Base-by-base conservation (phyloP, 768 basidiomycete genomes). In the Cubamyces lactineus region DNA sequence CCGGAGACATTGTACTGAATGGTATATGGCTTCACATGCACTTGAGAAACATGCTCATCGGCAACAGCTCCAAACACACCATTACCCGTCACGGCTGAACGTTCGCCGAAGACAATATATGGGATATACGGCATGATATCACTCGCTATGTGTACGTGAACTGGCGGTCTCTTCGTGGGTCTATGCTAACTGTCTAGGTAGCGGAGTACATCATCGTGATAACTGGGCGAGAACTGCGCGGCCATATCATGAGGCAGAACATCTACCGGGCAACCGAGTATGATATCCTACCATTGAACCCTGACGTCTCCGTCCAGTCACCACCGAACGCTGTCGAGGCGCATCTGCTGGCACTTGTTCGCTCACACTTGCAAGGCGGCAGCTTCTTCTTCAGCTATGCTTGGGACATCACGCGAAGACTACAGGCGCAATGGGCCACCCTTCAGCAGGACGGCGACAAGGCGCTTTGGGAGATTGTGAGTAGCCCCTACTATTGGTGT, bases 171-270 rank as follows among this genome's bases (percentile, higher is more conserved):
- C 54, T 39, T 17, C 38, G 19, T 12, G 21, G 13, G 21, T 9
- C 26, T 45, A 12, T n/a, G 16, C 45, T 59, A 49, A 64, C 40
- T 52, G 15, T 11, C 21, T 24, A 7, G 62, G 40, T 65, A 98
- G 96, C 96, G 71, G 97, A 98, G 76, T 98, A 96, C 77, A 76
- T 98, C 51, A 84, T 99, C 65, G 80, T 97, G 42, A 81, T 98
- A 64, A 97, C 94, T 45, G 88, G 87, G 26, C 86, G 95, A 48
- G 87, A 88, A 66, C 84, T 87, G 38, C 85, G 84, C 65, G 91
- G 89, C 15, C 84, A 88, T 59, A 79, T 98, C 61, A 85, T 94
- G 78, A 86, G 89, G 3, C 86, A 96, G 64, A 88, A 96, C 63
- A 80, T 99, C 68, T 98, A 92, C 77, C 86, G 87, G 50, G 94